Evolutionary conservation across 208 protist species (phyloP).

Genomic region (Trypanosoma theileri): DNA sequence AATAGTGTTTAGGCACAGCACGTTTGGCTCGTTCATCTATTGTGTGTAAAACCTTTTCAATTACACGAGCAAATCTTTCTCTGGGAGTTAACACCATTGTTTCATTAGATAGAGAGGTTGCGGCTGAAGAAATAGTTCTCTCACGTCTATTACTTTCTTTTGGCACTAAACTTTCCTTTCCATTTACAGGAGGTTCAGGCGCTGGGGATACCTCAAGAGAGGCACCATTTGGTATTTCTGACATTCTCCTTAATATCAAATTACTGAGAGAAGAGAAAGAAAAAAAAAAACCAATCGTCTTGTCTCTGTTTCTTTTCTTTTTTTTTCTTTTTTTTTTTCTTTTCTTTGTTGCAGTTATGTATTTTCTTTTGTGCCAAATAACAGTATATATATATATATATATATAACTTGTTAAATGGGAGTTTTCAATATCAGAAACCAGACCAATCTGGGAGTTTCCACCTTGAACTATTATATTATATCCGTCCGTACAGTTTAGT

Average conservation of each 20-base stretch:
- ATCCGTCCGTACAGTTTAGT: too few species aligned
- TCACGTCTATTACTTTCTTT: background rate
- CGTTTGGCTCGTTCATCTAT: background rate
- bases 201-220: background rate
- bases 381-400: too few species aligned
- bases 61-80: background rate
- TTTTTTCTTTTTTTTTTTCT: too few species aligned
- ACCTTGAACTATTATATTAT: too few species aligned
- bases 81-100: background rate
- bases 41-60: slow-evolving; percentile 5
- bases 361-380: too few species aligned
- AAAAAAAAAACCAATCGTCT: slow-evolving; percentile 2
- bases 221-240: background rate
- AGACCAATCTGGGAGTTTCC: too few species aligned
- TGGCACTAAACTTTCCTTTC: background rate
- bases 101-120: background rate
- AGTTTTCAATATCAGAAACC: too few species aligned
- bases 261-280: background rate
- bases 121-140: background rate
- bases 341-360: too few species aligned
- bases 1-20: slow-evolving; percentile 24
- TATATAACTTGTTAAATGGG: too few species aligned
- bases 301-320: too few species aligned
- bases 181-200: background rate
- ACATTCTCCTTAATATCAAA: background rate